Conservation (phyloP, 495 filamentous ascomycete species). For the Thermochaetoides thermophila region DNA sequence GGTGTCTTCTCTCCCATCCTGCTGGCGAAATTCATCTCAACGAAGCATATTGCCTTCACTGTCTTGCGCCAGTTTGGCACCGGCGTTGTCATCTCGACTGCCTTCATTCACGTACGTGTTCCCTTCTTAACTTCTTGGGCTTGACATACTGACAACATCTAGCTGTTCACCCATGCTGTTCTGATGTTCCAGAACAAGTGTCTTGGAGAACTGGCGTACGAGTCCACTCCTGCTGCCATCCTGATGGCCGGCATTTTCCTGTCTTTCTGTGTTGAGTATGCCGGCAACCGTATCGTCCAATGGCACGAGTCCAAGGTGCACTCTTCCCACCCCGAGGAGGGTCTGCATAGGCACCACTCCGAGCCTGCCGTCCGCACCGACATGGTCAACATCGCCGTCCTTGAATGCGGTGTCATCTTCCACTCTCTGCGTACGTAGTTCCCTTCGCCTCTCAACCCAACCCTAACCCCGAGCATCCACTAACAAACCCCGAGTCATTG, state of each 20-base stretch:
- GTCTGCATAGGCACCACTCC: not conserved
- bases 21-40: conserved; percentile 5
- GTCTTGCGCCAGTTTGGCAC: conserved; percentile 59
- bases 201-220: conserved; percentile 43
- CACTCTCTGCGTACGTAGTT: conserved; percentile 43
- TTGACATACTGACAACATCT: not conserved
- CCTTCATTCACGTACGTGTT: conserved; percentile 19
- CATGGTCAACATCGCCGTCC: conserved; percentile 43
- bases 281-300: conserved; percentile 36
- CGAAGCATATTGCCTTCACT: conserved; percentile 24
- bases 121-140: not conserved
- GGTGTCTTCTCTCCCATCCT: conserved; percentile 34
- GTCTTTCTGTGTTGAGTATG: conserved; percentile 45
- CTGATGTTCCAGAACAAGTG: conserved; percentile 51
- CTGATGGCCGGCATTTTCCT: conserved; percentile 52
- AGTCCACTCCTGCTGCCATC: conserved; percentile 45
- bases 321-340: not conserved
- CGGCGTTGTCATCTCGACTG: conserved; percentile 45
- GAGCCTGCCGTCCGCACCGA: conserved; percentile 9
- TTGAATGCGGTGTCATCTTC: conserved; percentile 60
- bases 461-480: too few relatives aligned
- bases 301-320: conserved; percentile 12
- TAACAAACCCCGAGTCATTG: conserved; percentile 32
- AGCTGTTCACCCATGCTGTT: conserved; percentile 49
- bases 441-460: conserved; percentile 1